A percentile compares a stretch with the other conserved stretches of the same genome.
Conservation (phyloP, 129 eudicot genomes). For the Artemisia tridentata region DNA sequence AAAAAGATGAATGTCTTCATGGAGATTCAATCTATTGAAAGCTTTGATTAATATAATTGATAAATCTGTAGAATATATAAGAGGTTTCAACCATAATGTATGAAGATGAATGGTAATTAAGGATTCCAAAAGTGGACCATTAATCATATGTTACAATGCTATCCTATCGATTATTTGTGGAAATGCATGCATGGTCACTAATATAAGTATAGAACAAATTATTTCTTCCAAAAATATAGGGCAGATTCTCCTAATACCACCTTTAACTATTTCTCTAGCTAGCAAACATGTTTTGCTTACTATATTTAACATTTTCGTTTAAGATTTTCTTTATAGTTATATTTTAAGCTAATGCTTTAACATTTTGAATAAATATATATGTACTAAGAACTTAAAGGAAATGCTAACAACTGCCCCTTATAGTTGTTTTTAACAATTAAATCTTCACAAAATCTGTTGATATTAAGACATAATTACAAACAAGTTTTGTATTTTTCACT, state of each 20-base stretch:
- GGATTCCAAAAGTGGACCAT: background rate
- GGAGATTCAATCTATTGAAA: background rate
- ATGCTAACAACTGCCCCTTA: background rate
- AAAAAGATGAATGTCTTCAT: constrained; percentile 25
- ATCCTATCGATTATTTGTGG: background rate
- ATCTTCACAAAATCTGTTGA: no score
- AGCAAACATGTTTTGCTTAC: background rate
- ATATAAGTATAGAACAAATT: background rate
- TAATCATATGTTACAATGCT: background rate
- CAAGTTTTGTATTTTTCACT: no score
- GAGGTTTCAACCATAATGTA: background rate
- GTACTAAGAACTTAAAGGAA: background rate
- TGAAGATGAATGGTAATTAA: constrained; percentile 16
- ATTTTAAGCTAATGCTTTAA: background rate
- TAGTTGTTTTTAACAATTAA: no score
- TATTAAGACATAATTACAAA: no score
- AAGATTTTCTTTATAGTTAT: no score
- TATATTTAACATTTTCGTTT: background rate
- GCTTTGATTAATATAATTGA: constrained; percentile 3
- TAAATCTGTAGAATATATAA: background rate
- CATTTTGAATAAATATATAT: background rate
- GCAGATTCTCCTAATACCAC: background rate
- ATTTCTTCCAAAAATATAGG: background rate
- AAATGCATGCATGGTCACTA: background rate
- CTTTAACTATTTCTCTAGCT: no score